Evolutionary conservation across 2,329 filamentous ascomycete species (phyloP), one percentile per base, ranked within the genome.

Genomic region (Cyanodermella asteris): DNA sequence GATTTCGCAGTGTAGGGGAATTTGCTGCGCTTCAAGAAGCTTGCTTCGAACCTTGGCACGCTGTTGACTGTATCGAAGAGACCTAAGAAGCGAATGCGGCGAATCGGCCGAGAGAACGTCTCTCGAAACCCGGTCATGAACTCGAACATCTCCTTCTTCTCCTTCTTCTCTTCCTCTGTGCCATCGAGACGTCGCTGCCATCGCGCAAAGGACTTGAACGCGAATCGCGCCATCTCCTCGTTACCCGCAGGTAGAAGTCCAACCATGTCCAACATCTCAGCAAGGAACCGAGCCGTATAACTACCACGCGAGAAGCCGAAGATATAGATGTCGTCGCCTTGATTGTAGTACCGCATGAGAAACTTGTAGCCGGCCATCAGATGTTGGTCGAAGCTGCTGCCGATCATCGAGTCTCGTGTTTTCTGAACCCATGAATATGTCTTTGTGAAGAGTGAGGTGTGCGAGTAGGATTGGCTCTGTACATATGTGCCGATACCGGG

Each of bases 201-300:
- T 23, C 49, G 50, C 20, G 47, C 41, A 23, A 52, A 51, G 5
- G 46, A 49, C 34, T 51, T 28, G 46, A 77, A 87, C 1, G 75
- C 77, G 42, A 90, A 90, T 4, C 62, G 58, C 25, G 78, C 68
- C 68, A 87, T 72, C 36, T 87, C 78, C 40, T 90, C 75, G 37
- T 90, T 90, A 7, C 78, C 77, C 25, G 75, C 71, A 8, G 71
- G 72, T 9, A 90, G 55, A 0, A 90, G 55, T 2, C 80, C 78
- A 27, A 87, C 69, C 36, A 76, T 71, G 38, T 87, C 76, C 5
- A 87, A 58, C 77, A 84, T 84, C 40, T 87, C 76, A 1, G 77
- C 75, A 1, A 80, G 49, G 38, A 78, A 78, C 3, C 72, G 64
- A 1, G 72, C 73, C 21, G 74, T 72, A 38, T 78, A 78, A 2